Percentiles rank a stretch among this genome's conserved stretches.
Conservation (phyloP, 176 grass and related monocot genomes). For the Hsuehochloa calcarea region DNA sequence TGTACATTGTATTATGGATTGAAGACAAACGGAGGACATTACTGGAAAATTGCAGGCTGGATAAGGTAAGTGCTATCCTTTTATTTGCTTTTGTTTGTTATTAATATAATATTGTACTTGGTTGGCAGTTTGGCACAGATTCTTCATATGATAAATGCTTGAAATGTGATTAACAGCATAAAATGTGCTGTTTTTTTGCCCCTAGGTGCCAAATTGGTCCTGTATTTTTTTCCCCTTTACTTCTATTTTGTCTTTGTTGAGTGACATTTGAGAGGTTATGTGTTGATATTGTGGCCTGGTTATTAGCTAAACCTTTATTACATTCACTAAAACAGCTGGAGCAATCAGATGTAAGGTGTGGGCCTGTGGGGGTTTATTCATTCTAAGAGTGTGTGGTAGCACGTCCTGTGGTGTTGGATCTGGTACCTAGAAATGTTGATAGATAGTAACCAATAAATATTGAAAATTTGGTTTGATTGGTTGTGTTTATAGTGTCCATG, state of each 20-base stretch:
- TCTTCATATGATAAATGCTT: neutral
- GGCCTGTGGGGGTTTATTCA: neutral
- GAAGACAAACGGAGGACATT: slow-evolving; percentile 85
- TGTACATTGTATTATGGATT: slow-evolving; percentile 98
- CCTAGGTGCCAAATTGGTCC: neutral
- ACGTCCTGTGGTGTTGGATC: neutral
- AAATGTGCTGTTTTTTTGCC: slow-evolving; percentile 2
- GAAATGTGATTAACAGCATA: neutral
- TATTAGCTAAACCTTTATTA: neutral
- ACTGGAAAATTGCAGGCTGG: slow-evolving; percentile 84
- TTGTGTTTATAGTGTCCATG: neutral
- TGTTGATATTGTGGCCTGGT: neutral
- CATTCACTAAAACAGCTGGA: slow-evolving; percentile 5
- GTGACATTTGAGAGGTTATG: neutral
- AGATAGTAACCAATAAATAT: neutral
- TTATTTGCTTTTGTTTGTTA: neutral
- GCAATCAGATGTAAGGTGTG: slow-evolving; percentile 10
- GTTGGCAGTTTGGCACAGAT: neutral
- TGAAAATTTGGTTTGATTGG: neutral
- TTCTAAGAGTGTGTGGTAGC: neutral
- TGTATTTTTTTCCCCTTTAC: neutral
- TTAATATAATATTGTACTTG: slow-evolving; percentile 3
- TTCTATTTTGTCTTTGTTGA: neutral
- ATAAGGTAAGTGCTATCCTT: slow-evolving; percentile 58
- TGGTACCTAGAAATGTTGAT: neutral